These are phyloP conservation scores for Mucor mucedo DNA, from an alignment of 371 early-diverging fungal genomes.

Conservation along the genomic window DNA sequence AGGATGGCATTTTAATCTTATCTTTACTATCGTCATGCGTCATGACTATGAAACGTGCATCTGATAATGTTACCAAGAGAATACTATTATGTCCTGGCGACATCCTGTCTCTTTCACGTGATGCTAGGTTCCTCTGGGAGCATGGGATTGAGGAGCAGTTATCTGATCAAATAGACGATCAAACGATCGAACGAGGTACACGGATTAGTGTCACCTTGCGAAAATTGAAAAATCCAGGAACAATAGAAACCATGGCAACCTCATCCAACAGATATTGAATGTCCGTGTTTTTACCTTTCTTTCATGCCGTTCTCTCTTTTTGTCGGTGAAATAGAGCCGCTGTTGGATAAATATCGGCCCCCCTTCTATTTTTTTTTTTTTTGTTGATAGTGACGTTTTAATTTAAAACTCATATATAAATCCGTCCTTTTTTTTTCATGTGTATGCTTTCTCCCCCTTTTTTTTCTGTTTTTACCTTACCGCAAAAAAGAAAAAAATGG, in stretches of 20 bases:
- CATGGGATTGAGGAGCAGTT: conserved; percentile 45
- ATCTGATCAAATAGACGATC: conserved; percentile 33
- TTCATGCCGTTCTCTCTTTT: background rate
- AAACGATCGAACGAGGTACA: conserved; percentile 39
- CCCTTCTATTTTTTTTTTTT: conserved; percentile 3
- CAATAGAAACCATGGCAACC: background rate
- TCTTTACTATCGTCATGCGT: conserved; percentile 53
- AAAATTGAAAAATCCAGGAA: conserved; percentile 21
- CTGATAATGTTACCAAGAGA: conserved; percentile 2
- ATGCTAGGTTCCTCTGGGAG: conserved; percentile 50
- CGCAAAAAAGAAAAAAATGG: conserved; percentile 8
- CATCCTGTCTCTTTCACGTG: conserved; percentile 39
- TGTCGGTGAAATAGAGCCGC: background rate
- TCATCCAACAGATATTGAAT: background rate
- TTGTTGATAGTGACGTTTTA: background rate
- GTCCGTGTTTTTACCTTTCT: too few species aligned
- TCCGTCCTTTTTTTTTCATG: background rate
- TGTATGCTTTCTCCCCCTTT: background rate
- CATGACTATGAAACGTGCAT: conserved; percentile 37
- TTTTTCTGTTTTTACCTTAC: background rate
- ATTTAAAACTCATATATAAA: conserved; percentile 1
- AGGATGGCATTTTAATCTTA: conserved; percentile 50
- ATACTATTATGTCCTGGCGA: conserved; percentile 47
- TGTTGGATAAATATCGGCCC: background rate
- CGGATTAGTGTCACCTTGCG: conserved; percentile 51